Evolutionary conservation across 2,329 filamentous ascomycete species (phyloP).

Genomic region (Metarhizium guizhouense): DNA sequence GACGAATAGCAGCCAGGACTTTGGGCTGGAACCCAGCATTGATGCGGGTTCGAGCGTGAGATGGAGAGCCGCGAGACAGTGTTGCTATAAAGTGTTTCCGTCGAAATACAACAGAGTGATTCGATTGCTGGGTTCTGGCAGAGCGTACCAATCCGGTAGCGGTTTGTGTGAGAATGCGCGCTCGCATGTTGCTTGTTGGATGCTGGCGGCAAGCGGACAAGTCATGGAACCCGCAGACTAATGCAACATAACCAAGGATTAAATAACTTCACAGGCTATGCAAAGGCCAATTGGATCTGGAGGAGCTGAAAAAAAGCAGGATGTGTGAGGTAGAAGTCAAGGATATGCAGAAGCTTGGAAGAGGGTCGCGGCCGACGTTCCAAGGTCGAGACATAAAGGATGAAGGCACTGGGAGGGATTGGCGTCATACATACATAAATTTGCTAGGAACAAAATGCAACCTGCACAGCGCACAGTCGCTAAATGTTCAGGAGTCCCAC

Average conservation of each 20-base stretch:
- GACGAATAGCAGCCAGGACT: background rate
- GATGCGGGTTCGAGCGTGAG: background rate
- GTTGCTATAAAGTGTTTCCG: background rate
- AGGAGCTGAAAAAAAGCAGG: background rate
- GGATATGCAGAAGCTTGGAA: background rate
- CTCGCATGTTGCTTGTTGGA: background rate
- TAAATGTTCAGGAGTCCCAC: background rate
- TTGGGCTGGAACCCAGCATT: background rate
- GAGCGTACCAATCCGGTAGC: background rate
- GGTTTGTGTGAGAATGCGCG: background rate
- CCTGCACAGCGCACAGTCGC: background rate
- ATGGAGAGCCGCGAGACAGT: background rate
- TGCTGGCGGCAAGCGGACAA: background rate
- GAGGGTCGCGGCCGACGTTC: background rate
- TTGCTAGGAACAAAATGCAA: no score
- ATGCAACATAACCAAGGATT: background rate
- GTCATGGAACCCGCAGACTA: background rate
- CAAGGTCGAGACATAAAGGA: background rate
- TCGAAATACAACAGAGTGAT: background rate
- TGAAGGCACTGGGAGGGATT: background rate
- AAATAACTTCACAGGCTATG: background rate
- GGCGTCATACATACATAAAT: no score
- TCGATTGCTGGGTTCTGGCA: background rate
- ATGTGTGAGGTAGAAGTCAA: background rate
- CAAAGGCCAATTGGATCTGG: background rate